Base-by-base conservation (phyloP, 225 moss, liverwort and hornwort species). In the Ulota crispa region DNA sequence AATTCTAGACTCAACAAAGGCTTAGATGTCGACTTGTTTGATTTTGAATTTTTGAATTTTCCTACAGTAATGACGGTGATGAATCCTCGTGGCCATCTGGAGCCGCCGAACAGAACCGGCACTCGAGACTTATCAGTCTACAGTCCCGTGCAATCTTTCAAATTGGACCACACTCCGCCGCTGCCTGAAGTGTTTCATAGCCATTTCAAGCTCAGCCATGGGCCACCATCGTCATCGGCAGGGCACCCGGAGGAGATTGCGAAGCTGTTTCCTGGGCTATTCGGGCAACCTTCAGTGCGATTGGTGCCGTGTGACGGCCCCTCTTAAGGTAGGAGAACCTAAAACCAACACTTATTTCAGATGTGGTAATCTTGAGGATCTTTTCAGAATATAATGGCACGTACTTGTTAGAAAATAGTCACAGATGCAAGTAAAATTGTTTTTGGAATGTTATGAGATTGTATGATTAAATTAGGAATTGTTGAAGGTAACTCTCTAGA, bases 171-270 rank as follows among this genome's bases (percentile, higher is more conserved):
- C 75, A 77, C 15, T 12, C 96, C 94, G 14, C 81, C 94, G 9
- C 91, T 96, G 7, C 93, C 96, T 4, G 37, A 75, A 21, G 95
- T 94, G 8, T 93, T 93, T 69, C 82, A 87, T 3, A 78, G 80
- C 41, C 86, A 84, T 56, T 94, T 90, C 84, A 87, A 93, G 75
- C 83, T 85, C 56, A 71, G 12, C 64, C 83, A 89, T 16, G 94
- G 96, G 14, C 87, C 90, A 1, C 55, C 85, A 14, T 83, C 93
- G 19, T 84, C 81, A 34, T 71, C 94, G 2, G 94, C 92, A 4
- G 94, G 96, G 65, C 82, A 86, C 86, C 87, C 94, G 21, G 84
- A 89, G 73, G 91, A 84, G 32, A 96, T 96, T 37, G 70, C 85
- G 32, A 78, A 78, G 13, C 88, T 96, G 1, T 96, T 96, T 78